Percentiles rank a stretch among this genome's conserved stretches.
These are phyloP conservation scores for Verticillium longisporum DNA, from an alignment of 2,329 filamentous ascomycete genomes.

Conservation along the genomic window DNA sequence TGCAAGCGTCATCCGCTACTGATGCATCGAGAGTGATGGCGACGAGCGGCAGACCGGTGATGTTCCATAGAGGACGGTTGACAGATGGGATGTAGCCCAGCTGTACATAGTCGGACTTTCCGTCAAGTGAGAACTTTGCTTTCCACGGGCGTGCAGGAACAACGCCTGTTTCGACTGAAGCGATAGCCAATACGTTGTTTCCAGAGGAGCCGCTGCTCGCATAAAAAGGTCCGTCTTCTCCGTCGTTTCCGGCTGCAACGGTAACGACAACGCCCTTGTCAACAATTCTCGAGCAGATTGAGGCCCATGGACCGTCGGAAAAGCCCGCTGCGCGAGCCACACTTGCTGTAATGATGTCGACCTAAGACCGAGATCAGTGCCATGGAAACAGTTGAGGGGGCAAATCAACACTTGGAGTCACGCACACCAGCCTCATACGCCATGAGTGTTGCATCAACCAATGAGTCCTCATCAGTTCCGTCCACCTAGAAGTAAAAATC, in stretches of 20 bases:
- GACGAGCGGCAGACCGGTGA: conserved; percentile 39
- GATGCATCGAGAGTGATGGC: conserved; percentile 41
- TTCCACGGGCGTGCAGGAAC: conserved; percentile 34
- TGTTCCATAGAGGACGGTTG: conserved; percentile 29
- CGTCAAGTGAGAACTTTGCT: conserved; percentile 32
- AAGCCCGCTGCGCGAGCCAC: neutral
- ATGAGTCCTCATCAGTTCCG: conserved; percentile 9
- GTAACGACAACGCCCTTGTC: conserved; percentile 45
- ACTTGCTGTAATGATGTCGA: conserved; percentile 1
- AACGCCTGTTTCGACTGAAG: conserved; percentile 40
- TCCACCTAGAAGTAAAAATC: conserved; percentile 2
- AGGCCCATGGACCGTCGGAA: conserved; percentile 38
- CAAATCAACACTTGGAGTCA: neutral
- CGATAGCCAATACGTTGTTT: conserved; percentile 38
- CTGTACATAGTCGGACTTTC: conserved; percentile 29
- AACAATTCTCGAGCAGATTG: conserved; percentile 43
- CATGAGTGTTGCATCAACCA: conserved; percentile 9
- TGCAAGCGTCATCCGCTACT: conserved; percentile 42
- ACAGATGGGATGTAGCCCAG: conserved; percentile 33
- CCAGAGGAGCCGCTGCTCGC: conserved; percentile 41
- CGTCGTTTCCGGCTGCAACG: conserved; percentile 45
- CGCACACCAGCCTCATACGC: conserved; percentile 9
- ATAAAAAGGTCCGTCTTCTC: conserved; percentile 39
- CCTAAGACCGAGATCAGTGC: neutral
- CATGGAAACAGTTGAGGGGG: neutral